Percentiles rank a stretch among this genome's conserved stretches.
Evolutionary conservation across 441 rosid species (phyloP).

Genomic region (Populus hybrid): DNA sequence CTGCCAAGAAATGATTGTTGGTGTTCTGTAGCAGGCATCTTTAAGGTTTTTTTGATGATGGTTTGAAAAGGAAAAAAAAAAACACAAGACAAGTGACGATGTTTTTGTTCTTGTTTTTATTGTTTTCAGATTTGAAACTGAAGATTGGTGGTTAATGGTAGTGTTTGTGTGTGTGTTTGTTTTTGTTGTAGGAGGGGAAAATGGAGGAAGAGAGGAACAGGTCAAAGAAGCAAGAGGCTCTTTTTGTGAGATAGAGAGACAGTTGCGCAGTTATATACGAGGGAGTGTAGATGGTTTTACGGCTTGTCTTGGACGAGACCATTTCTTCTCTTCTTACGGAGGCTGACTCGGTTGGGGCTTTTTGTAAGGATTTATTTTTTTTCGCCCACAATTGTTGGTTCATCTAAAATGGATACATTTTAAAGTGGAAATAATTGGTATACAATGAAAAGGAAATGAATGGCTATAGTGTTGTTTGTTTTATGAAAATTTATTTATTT

Average conservation of each 20-base stretch:
- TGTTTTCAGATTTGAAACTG: not conserved
- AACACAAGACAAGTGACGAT: not conserved
- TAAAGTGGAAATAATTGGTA: not conserved
- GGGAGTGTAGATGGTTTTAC: slow-evolving; percentile 4
- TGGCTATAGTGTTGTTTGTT: not conserved
- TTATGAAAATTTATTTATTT: too few relatives aligned
- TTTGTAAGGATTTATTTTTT: not conserved
- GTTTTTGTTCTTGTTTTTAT: not conserved
- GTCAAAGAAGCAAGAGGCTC: not conserved
- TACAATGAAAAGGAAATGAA: not conserved
- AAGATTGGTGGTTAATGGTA: not conserved
- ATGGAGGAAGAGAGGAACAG: slow-evolving; percentile 20
- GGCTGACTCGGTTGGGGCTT: slow-evolving; percentile 29
- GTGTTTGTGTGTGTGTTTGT: not conserved
- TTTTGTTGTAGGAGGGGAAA: not conserved
- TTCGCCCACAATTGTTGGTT: not conserved
- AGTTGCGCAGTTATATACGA: not conserved
- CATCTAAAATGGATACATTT: not conserved
- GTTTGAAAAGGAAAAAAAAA: not conserved
- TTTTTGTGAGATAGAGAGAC: not conserved
- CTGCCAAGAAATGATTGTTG: slow-evolving; percentile 83
- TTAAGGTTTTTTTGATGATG: not conserved
- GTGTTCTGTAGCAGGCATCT: slow-evolving; percentile 71
- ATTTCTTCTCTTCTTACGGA: slow-evolving; percentile 13
- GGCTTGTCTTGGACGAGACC: slow-evolving; percentile 19